Conservation (phyloP, 371 early-diverging fungal genomes). For the Circinella umbellata region DNA sequence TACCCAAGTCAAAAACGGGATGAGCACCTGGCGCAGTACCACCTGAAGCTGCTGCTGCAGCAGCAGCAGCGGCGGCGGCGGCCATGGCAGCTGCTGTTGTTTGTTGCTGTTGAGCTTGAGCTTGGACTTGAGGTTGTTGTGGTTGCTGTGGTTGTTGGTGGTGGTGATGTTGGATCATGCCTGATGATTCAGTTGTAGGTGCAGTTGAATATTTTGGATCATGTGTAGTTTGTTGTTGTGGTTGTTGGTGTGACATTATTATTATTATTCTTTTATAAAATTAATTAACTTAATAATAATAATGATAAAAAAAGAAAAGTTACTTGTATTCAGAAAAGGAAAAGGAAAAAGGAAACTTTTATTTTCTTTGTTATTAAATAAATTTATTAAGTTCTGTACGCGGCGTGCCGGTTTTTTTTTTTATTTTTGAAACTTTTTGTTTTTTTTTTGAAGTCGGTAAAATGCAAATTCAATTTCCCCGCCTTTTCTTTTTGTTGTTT, state of each 20-base stretch:
- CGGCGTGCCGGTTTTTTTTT: too few relatives aligned
- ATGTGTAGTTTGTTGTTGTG: conserved; percentile 14
- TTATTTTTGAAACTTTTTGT: too few relatives aligned
- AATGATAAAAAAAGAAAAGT: conserved; percentile 1
- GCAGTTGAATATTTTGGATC: conserved; percentile 9
- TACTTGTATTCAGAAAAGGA: too few relatives aligned
- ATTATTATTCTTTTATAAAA: neutral
- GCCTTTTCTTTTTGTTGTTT: neutral
- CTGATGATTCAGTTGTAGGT: conserved; percentile 8
- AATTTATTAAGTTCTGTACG: too few relatives aligned
- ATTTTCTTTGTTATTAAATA: neutral
- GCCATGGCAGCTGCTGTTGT: conserved; percentile 13
- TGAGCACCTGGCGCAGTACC: conserved; percentile 26
- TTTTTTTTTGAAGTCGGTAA: too few relatives aligned
- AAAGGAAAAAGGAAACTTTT: neutral
- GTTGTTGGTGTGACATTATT: conserved; percentile 17
- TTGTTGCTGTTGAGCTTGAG: neutral
- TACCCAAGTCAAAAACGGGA: conserved; percentile 51
- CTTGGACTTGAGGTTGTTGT: neutral
- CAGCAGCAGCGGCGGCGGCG: conserved; percentile 15
- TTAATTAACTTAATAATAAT: neutral
- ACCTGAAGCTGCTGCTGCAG: conserved; percentile 10
- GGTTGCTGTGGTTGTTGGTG: neutral
- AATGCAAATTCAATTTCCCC: neutral
- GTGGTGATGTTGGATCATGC: conserved; percentile 14